Base-by-base conservation (phyloP, 805 yeast species). In the Suhomyces tanzawaensis region DNA sequence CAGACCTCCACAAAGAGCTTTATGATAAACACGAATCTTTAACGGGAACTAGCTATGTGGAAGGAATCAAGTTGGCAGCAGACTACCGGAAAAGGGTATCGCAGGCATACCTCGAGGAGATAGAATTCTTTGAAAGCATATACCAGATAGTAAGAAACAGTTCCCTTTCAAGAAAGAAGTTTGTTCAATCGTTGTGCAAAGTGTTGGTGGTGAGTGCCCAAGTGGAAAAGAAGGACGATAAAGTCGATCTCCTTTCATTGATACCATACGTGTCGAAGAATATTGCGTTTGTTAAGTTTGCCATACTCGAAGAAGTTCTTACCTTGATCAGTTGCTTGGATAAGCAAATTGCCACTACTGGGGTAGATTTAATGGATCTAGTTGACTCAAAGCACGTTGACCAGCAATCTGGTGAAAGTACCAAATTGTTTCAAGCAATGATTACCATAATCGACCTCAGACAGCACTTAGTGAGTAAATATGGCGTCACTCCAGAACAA, bases 1-100 rank as follows among this genome's bases (percentile, higher is more conserved):
- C 65, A 1, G 69, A 66, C 1, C 60, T 85, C 39, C 85, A 84
- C 47, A 52, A 54, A 15, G 76, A 71, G 7, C 49, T 87, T 3
- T 77, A 74, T 47, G 81, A 75, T 15, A 82, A 80, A 42, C 79
- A 85, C 51, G 91, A 85, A 53, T 75, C 87, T 2, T 67, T 88
- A 52, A 74, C 85, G 16, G 90, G 83, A 33, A 60, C 80, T 5
- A 71, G 79, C 36, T 79, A 85, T 46, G 57, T 70, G 2, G 85
- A 80, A 40, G 93, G 91, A 0, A 51, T 86, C 5, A 73, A 60
- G 37, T 42, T 68, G 17, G 85, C 88, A 0, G 70, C 74, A 2
- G 51, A 57, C 0, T 81, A 77, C 51, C 49, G 74, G 27, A 46
- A 52, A 19, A 48, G 49, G 14, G 31, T 61, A 1, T 43, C 64